Conservation (phyloP, 2,329 filamentous ascomycete species). For the Conoideocrella luteorostrata region DNA sequence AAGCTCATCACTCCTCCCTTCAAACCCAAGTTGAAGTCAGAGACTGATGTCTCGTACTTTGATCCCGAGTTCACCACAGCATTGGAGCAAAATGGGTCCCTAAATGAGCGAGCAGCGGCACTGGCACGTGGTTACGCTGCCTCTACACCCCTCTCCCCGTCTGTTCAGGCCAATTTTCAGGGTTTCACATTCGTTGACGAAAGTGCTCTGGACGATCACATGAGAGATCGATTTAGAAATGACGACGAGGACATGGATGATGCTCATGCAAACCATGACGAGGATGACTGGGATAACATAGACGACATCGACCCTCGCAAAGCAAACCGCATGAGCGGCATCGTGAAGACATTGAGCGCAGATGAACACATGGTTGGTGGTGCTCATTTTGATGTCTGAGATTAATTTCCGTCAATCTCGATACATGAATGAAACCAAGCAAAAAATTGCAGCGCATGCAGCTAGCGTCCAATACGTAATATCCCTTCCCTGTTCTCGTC, state of each 20-base stretch:
- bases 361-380: conserved; percentile 60
- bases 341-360: conserved; percentile 49
- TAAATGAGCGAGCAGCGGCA: conserved; percentile 86
- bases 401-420: background rate
- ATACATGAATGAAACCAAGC: background rate
- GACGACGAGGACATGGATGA: conserved; percentile 58
- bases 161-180: conserved; percentile 95
- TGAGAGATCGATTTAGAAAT: conserved; percentile 44
- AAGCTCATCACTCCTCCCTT: conserved; percentile 95
- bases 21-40: conserved; percentile 93
- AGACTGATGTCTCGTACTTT: conserved; percentile 96
- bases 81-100: conserved; percentile 74
- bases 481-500: background rate
- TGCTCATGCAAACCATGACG: conserved; percentile 33
- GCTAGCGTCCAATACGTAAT: conserved; percentile 1
- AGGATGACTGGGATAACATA: conserved; percentile 54
- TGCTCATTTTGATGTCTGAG: conserved; percentile 58
- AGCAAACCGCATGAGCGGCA: conserved; percentile 57
- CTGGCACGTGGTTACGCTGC: conserved; percentile 79
- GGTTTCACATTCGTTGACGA: conserved; percentile 99
- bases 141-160: conserved; percentile 87
- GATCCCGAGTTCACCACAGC: conserved; percentile 98
- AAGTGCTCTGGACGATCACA: conserved; percentile 85
- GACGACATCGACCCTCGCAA: conserved; percentile 47
- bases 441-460: background rate